These are phyloP conservation scores for Fistulinella prunicolor DNA, from an alignment of 768 basidiomycete genomes.

Conservation along the genomic window DNA sequence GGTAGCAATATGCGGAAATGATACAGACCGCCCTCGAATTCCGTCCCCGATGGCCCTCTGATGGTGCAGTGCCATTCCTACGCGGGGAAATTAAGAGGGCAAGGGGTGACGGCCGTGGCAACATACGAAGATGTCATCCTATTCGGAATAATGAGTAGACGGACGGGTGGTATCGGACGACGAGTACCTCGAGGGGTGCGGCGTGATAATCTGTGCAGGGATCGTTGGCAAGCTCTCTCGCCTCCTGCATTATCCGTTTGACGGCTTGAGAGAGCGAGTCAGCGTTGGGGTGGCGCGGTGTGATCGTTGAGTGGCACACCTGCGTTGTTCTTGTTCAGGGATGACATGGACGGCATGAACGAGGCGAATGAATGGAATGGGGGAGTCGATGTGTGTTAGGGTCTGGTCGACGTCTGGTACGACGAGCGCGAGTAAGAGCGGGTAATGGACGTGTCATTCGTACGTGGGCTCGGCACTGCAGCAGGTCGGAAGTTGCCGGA, in stretches of 20 bases:
- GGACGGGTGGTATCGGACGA: not conserved
- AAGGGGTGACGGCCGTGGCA: slow-evolving; percentile 3
- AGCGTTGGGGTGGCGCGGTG: not conserved
- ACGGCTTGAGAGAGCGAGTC: slow-evolving; percentile 54
- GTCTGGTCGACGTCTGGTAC: not conserved
- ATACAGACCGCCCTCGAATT: slow-evolving; percentile 95
- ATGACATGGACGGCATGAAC: slow-evolving; percentile 17
- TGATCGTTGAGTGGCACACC: slow-evolving; percentile 43
- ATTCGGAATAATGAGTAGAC: slow-evolving; percentile 12
- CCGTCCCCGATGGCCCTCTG: slow-evolving; percentile 81
- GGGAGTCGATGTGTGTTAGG: no score
- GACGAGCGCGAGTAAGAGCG: not conserved
- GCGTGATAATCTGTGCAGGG: slow-evolving; percentile 86
- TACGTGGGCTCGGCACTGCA: no score
- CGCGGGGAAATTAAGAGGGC: slow-evolving; percentile 19
- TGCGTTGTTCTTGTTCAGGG: slow-evolving; percentile 89
- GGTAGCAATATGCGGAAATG: slow-evolving; percentile 90
- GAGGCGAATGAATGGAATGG: no score
- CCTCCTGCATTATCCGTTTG: slow-evolving; percentile 97
- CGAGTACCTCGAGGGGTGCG: slow-evolving; percentile 67
- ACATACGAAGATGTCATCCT: slow-evolving; percentile 89
- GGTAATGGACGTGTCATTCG: not conserved
- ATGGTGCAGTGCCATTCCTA: slow-evolving; percentile 98
- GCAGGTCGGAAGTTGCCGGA: slow-evolving; percentile 17
- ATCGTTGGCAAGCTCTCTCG: slow-evolving; percentile 81